A percentile compares a stretch with the other conserved stretches of the same genome.
phyloP scores from a whole-genome alignment of 345 rosid species.

The Eucalyptus decipiens region DNA sequence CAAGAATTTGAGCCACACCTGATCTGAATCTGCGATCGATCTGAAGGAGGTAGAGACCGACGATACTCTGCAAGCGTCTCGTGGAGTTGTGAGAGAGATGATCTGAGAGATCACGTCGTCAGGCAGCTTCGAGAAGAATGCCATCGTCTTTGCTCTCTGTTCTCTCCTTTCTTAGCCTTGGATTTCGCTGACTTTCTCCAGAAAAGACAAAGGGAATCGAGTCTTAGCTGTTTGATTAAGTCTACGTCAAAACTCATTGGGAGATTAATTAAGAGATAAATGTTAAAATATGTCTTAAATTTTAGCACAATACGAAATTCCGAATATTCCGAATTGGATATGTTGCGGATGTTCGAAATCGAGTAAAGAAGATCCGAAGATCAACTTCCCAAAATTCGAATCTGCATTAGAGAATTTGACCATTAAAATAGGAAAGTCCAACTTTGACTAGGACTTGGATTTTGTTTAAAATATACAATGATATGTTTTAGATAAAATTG shows the following conservation, averaged over 20 bases:
- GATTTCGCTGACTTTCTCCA: neutral
- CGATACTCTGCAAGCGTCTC: neutral
- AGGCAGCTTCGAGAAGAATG: neutral
- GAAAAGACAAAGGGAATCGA: neutral
- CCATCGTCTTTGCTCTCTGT: neutral
- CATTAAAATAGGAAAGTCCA: too few relatives aligned
- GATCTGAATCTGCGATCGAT: neutral
- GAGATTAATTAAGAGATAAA: neutral
- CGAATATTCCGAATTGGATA: too few relatives aligned
- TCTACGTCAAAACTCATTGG: neutral
- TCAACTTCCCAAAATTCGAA: too few relatives aligned
- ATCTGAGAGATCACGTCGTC: neutral
- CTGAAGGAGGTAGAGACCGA: neutral
- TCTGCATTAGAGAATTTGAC: too few relatives aligned
- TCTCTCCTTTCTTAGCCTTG: neutral
- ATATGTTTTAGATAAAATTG: too few relatives aligned
- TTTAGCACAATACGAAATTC: too few relatives aligned
- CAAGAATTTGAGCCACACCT: neutral
- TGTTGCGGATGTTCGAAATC: too few relatives aligned
- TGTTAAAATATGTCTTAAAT: too few relatives aligned
- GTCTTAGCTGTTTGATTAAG: neutral
- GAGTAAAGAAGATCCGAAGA: too few relatives aligned
- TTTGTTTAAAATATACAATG: too few relatives aligned
- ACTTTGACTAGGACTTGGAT: too few relatives aligned
- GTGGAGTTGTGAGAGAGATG: neutral